Evolutionary conservation across 2,329 filamentous ascomycete species (phyloP), one percentile per base, ranked within the genome.

Genomic region (Simplicillium aogashimaense): DNA sequence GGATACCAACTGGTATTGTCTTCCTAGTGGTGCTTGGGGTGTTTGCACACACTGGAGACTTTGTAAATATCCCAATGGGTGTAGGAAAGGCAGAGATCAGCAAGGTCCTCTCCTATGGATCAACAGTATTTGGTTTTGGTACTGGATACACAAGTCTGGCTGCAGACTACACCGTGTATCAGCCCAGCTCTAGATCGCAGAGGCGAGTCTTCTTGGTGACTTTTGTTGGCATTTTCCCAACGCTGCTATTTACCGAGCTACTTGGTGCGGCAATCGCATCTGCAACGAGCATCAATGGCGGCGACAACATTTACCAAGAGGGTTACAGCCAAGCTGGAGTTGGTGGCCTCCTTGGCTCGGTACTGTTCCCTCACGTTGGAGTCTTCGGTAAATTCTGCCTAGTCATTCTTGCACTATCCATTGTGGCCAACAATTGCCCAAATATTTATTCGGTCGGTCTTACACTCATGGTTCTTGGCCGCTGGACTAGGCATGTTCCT

Each of bases 101-200:
- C 29, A 61, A 64, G 20, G 66, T 81, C 6, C 68, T 89, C 3
- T 83, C 78, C 29, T 87, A 86, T 47, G 80, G 78, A 13, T 76
- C 81, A 1, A 76, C 77, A 2, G 71, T 88, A 6, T 88, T 76
- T 52, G 83, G 83, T 10, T 87, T 85, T 52, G 80, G 78, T 1
- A 86, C 82, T 0, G 83, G 83, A 28, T 88, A 83, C 81, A 76
- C 78, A 5, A 72, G 71, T 9, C 82, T 79, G 47, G 81, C 83
- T 0, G 78, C 81, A 16, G 83, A 87, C 53, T 87, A 86, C 60
- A 85, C 80, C 11, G 81, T 85, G 30, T 87, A 87, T 57, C 81
- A 86, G 51, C 81, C 82, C 0, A 61, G 65, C 2, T 66, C 60
- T 20, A 72, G 75, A 37, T 70, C 70, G 35, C 69, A 75, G 31